Evolutionary conservation across 805 yeast species (phyloP).

Genomic region (Metschnikowia corniflorae): DNA sequence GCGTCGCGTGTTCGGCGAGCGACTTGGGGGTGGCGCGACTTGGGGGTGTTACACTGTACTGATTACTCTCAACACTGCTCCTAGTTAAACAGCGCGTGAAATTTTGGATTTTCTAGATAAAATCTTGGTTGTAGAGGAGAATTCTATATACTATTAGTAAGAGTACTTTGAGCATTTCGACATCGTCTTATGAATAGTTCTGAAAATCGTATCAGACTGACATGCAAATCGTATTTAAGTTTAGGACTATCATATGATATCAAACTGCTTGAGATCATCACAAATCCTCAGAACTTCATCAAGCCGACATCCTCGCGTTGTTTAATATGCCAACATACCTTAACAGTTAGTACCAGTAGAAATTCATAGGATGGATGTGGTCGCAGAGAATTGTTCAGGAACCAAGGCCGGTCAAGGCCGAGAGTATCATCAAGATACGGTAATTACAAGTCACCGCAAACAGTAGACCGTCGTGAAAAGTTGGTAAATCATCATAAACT

Average conservation of each 20-base stretch:
- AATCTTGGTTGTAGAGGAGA: too few species aligned
- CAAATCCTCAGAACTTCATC: too few species aligned
- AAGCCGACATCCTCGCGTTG: too few species aligned
- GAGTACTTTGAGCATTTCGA: too few species aligned
- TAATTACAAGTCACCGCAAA: conserved; percentile 43
- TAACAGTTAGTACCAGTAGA: neutral
- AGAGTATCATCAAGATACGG: conserved; percentile 41
- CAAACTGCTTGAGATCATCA: conserved; percentile 17
- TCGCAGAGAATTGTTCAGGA: conserved; percentile 28
- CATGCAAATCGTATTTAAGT: conserved; percentile 38
- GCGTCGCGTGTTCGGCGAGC: too few species aligned
- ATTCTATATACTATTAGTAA: too few species aligned
- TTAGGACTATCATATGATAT: conserved; percentile 25
- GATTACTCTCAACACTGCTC: too few species aligned
- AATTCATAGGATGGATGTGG: neutral
- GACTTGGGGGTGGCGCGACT: too few species aligned
- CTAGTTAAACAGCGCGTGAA: too few species aligned
- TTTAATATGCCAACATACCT: conserved; percentile 9
- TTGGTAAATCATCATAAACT: conserved; percentile 48
- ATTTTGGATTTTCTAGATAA: too few species aligned
- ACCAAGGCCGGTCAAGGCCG: conserved; percentile 56
- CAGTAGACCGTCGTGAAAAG: conserved; percentile 53
- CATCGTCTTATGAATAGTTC: too few species aligned
- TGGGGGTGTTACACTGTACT: too few species aligned
- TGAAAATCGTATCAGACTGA: conserved; percentile 45